Evolutionary conservation across 495 filamentous ascomycete species (phyloP), one percentile per base, ranked within the genome.

Genomic region (Aspergillus coremiiformis): DNA sequence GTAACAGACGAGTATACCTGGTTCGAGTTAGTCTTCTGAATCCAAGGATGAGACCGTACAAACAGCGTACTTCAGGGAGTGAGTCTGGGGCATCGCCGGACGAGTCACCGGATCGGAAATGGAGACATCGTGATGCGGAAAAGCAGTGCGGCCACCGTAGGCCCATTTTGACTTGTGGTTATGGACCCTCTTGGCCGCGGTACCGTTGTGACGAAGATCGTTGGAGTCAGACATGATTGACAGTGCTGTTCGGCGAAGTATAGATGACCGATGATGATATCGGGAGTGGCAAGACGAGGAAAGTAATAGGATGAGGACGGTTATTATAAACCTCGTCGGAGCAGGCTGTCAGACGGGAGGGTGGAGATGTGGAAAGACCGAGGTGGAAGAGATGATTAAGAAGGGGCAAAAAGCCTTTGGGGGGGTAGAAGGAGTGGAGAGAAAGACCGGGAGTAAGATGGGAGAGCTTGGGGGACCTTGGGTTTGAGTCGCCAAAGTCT

Each of bases 121-220:
- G 12, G 46, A 44, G 53, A 22, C 19, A 12, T 58, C 44, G 27
- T 7, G 17, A 35, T 22, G 23, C 39, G 53, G 22, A 33, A 39
- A 33, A 24, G 55, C 57, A 22, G 51, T 10, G 49, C 65, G 60
- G 17, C 65, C 66, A 30, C 78, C 78, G 43, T 71, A 62, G 6
- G 70, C 69, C 78, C 78, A 82, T 59, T 82, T 82, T 51, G 73
- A 66, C 65, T 78, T 77, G 51, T 74, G 73, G 55, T 78, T 67
- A 56, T 75, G 65, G 58, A 66, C 68, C 51, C 78, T 75, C 52
- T 73, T 74, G 45, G 58, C 59, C 44, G 64, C 66, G 19, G 58
- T 65, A 52, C 59, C 62, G 23, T 54, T 45, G 9, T 57, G 59
- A 30, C 63, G 63, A 37, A 64, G 27, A 42, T 68, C 65, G 43